phyloP scores from a whole-genome alignment of 2,329 filamentous ascomycete genomes.

The Phyllosticta capitalensis region DNA sequence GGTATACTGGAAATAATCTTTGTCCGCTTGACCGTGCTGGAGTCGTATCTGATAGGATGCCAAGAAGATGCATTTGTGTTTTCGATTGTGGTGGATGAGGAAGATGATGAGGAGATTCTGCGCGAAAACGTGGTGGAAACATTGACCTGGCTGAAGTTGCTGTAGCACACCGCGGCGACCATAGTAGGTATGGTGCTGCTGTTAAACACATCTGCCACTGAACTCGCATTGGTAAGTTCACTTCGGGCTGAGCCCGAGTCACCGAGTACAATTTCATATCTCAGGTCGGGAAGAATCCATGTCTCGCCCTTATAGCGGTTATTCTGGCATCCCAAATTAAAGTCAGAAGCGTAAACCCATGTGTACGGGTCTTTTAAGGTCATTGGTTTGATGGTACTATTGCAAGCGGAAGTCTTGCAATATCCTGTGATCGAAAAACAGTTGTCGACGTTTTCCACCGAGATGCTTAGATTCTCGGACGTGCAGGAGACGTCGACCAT shows the following conservation, averaged over 20 bases:
- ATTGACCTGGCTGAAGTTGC: conserved; percentile 3
- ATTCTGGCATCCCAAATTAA: background rate
- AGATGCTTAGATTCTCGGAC: background rate
- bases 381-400: background rate
- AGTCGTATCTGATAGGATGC: conserved; percentile 6
- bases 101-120: background rate
- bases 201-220: background rate
- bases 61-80: too few species aligned
- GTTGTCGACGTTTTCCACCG: background rate
- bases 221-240: background rate
- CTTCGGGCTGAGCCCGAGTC: background rate
- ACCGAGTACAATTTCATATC: background rate
- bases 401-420: background rate
- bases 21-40: too few species aligned
- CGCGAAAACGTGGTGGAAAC: conserved; percentile 4
- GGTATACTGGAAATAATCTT: background rate
- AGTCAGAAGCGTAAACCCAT: too few species aligned
- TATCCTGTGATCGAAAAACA: background rate
- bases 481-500: conserved; percentile 1
- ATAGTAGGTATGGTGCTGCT: background rate
- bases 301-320: background rate
- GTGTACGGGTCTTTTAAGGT: background rate
- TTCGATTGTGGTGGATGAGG: background rate
- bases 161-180: background rate
- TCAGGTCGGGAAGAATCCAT: background rate